Evolutionary conservation across 352 stramenopile genomes (phyloP), one percentile per base, ranked within the genome.

Genomic region (Phytophthora pinifolia): DNA sequence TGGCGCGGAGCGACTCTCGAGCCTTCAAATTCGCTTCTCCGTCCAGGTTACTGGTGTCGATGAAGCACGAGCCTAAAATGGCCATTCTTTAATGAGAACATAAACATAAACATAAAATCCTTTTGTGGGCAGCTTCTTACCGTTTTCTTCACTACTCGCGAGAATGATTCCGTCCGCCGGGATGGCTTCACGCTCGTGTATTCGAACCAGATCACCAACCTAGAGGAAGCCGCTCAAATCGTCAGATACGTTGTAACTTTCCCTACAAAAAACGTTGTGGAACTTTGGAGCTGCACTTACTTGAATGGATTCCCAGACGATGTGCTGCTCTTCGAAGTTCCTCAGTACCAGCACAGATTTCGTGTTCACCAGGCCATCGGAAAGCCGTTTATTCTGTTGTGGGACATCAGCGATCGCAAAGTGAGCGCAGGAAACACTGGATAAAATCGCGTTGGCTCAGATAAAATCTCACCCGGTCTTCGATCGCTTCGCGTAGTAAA

Each of bases 141-240:
- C 92, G 22, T 94, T 76, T 6, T 88, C 72, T 51, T 97, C 86
- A 34, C 70, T 88, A 39, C 81, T 91, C 1, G 85, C 74, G 2
- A 98, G 65, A 27, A 98, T 67, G 6, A 98, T 77, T 6, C 97
- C 73, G 62, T 98, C 95, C 0, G 94, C 93, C 3, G 95, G 92
- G 38, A 98, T 89, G 7, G 81, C 62, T 25, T 97, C 86, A 17
- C 82, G 66, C 62, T 98, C 89, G 7, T 70, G 61, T 35, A 98
- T 79, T 36, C 78, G 62, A 27, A 98, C 50, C 29, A 98, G 80
- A 43, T 96, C 83, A 1, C 93, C 93, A 14, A 96, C 82, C 60
- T 86, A 56, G 14, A 3, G n/a, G 15, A 54, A 10, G 9, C 18
- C 20, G 20, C 3, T 22, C 20, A 22, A 22, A 22, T 6, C 22